Evolutionary conservation across 1,139 yeast species (phyloP).

Genomic region (Pichia sp.): DNA sequence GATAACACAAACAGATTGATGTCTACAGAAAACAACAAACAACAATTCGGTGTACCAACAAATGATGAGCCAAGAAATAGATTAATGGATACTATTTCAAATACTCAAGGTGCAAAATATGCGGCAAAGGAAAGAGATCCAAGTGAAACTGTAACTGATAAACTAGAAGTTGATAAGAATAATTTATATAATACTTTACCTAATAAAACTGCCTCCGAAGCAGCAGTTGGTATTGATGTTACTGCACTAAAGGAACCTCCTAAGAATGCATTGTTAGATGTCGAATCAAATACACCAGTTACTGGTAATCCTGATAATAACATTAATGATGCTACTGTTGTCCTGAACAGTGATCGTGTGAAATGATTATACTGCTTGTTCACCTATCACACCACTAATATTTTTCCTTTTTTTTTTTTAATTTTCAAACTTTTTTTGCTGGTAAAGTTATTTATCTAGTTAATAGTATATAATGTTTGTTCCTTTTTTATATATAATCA

Average conservation of each 20-base stretch:
- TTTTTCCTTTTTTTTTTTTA: too few species aligned
- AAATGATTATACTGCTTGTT: neutral
- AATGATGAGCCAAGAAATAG: slow-evolving; percentile 13
- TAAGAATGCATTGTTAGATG: slow-evolving; percentile 10
- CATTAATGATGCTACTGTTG: neutral
- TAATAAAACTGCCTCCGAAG: slow-evolving; percentile 6
- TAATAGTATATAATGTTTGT: neutral
- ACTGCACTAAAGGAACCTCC: neutral
- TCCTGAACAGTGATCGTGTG: slow-evolving; percentile 11
- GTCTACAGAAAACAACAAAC: slow-evolving; percentile 13
- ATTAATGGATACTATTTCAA: slow-evolving; percentile 15
- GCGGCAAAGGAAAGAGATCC: slow-evolving; percentile 1
- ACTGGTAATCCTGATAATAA: neutral
- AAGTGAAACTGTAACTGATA: neutral
- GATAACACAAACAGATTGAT: slow-evolving; percentile 10
- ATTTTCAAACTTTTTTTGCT: too few species aligned
- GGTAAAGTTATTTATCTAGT: too few species aligned
- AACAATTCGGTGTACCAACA: slow-evolving; percentile 10
- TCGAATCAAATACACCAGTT: slow-evolving; percentile 7
- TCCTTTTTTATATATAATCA: neutral
- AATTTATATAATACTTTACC: slow-evolving; percentile 9
- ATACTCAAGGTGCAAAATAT: slow-evolving; percentile 11
- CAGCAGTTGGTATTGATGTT: slow-evolving; percentile 4
- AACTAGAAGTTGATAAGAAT: neutral
- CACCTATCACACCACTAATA: too few species aligned